These are phyloP conservation scores for Hypomontagnella submonticulosa DNA, from an alignment of 495 filamentous ascomycete genomes.

Conservation along the genomic window DNA sequence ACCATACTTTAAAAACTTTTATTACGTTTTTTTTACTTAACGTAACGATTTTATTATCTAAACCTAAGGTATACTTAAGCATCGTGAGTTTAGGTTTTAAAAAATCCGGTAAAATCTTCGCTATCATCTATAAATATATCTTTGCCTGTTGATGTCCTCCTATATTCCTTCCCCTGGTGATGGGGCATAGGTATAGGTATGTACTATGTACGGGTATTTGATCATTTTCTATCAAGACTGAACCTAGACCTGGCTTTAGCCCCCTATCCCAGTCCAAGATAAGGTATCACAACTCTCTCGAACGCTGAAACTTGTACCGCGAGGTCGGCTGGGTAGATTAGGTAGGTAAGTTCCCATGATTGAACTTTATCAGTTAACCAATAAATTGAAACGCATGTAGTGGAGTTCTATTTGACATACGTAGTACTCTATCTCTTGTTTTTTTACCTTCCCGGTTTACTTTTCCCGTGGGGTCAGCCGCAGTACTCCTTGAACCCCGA, in stretches of 20 bases:
- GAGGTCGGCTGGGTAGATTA: no score
- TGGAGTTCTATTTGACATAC: no score
- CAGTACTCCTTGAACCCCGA: not conserved
- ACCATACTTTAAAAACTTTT: not conserved
- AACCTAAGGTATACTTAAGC: not conserved
- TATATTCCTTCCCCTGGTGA: not conserved
- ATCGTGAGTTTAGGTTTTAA: not conserved
- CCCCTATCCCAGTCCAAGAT: no score
- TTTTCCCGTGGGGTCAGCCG: not conserved
- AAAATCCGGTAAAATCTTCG: not conserved
- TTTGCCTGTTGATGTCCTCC: not conserved
- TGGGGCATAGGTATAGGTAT: no score
- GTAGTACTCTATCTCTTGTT: not conserved
- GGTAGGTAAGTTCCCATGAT: no score
- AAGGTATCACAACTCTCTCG: no score
- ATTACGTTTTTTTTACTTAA: constrained; percentile 1
- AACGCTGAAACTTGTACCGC: no score
- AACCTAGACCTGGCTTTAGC: no score
- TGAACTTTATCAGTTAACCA: no score
- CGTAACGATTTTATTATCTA: not conserved
- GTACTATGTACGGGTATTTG: no score
- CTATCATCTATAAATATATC: not conserved
- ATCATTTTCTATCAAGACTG: no score
- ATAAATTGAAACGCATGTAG: no score
- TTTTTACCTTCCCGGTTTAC: not conserved